Evolutionary conservation across 2,329 filamentous ascomycete genomes (phyloP), one percentile per base, ranked within the genome.

Genomic region (Exophiala spinifera): DNA sequence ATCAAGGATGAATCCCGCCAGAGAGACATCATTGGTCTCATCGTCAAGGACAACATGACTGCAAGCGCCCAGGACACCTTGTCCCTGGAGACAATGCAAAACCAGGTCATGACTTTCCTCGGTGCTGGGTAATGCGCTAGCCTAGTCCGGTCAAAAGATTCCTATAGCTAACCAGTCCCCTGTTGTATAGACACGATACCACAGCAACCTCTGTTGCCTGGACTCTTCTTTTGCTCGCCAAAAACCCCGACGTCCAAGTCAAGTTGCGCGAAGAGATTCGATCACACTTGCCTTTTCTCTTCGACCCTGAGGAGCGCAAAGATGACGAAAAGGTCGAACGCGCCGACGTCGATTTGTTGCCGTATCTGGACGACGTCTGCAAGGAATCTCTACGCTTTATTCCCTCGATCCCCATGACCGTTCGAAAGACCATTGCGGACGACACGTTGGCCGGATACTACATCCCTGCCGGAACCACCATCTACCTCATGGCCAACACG

Each of bases 301-400:
- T 76, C 55, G 65, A 74, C 53, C 59, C 60, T 1, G 48, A 64
- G 2, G 54, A 57, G 5, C 66, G 70, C 10, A 67, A 70, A 49
- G 66, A 71, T 46, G 50, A 61, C 2, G 63, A 61, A 2, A 55
- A 63, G 13, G 57, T 71, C 39, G 65, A 61, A 13, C 63, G 65
- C 3, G 67, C 69, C 0, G 72, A 76, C 49, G 66, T 68, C 0
- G 70, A 77, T 58, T 61, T 66, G 44, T 65, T 77, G 2, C 73
- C 73, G 0, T 78, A 72, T 61, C 65, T 77, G 4, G 72, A 76
- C 57, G 76, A 75, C 48, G 70, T 77, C 36, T 76, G 74, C 66
- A 71, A 72, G 48, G 76, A 78, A 63, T 71, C 72, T 0, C 68
- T 78, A 4, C 73, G 75, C 39, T 72, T 69, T 65, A 76, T 76